These are phyloP conservation scores for Gentiana macrophylla DNA, from an alignment of 257 asterid species.

Conservation along the genomic window DNA sequence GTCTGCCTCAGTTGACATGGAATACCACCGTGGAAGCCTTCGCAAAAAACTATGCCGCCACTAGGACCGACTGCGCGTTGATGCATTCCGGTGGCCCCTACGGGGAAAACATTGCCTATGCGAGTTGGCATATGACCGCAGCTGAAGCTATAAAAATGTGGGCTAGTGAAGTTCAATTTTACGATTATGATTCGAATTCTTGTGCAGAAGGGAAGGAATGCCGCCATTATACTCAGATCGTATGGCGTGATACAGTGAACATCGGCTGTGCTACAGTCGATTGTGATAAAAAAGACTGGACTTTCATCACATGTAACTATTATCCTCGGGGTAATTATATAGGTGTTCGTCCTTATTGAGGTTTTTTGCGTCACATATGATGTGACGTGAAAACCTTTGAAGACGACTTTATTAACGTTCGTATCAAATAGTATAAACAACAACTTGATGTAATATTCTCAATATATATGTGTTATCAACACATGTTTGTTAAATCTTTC, in stretches of 20 bases:
- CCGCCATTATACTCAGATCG: slow-evolving; percentile 23
- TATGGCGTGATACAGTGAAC: slow-evolving; percentile 16
- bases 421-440: too few relatives aligned
- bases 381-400: too few relatives aligned
- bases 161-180: slow-evolving; percentile 14
- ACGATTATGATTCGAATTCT: slow-evolving; percentile 11
- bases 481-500: too few relatives aligned
- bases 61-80: slow-evolving; percentile 14
- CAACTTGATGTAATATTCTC: too few relatives aligned
- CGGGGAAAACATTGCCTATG: slow-evolving; percentile 25
- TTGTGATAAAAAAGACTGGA: slow-evolving; percentile 4
- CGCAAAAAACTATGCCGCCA: slow-evolving; percentile 11
- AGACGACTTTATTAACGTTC: too few relatives aligned
- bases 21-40: slow-evolving; percentile 11
- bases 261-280: slow-evolving; percentile 22
- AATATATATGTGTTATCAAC: too few relatives aligned
- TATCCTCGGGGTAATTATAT: slow-evolving; percentile 23
- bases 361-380: too few relatives aligned
- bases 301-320: slow-evolving; percentile 25
- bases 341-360: slow-evolving; percentile 20
- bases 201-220: slow-evolving; percentile 9
- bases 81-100: slow-evolving; percentile 21
- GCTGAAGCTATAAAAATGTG: slow-evolving; percentile 12
- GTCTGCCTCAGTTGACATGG: slow-evolving; percentile 14
- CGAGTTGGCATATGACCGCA: slow-evolving; percentile 3